phyloP scores from a whole-genome alignment of 2,329 filamentous ascomycete species.

The Rugonectria rugulosa region DNA sequence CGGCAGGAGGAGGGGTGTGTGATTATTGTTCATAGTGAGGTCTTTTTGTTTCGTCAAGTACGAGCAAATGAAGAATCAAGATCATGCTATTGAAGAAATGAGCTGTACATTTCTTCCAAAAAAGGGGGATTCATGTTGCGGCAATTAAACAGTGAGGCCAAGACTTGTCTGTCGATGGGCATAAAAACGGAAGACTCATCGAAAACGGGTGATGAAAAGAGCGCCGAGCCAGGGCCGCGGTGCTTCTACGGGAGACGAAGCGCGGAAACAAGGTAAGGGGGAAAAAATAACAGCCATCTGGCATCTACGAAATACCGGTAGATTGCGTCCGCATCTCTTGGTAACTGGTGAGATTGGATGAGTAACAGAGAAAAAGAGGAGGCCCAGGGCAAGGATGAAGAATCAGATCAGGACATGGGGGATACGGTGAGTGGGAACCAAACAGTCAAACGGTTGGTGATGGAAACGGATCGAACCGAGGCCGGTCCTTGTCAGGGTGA shows the following conservation, averaged over 20 bases:
- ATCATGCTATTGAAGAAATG: conserved; percentile 3
- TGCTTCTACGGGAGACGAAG: conserved; percentile 23
- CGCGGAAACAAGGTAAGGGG: too few species aligned
- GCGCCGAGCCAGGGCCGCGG: conserved; percentile 22
- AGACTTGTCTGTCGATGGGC: neutral
- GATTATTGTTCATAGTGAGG: conserved; percentile 9
- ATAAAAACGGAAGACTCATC: neutral
- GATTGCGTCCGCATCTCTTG: too few species aligned
- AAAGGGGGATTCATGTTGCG: neutral
- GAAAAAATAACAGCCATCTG: too few species aligned
- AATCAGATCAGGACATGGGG: conserved; percentile 11
- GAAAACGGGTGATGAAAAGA: neutral
- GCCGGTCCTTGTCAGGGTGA: neutral
- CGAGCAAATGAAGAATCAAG: neutral
- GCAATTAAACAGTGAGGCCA: neutral
- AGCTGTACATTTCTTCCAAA: neutral
- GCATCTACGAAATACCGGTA: too few species aligned
- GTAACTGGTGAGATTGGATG: neutral
- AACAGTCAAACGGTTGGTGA: too few species aligned
- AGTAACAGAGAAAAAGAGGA: neutral
- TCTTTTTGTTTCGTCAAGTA: conserved; percentile 16
- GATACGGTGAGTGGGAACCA: too few species aligned
- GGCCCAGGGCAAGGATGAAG: neutral
- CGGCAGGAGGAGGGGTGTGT: neutral
- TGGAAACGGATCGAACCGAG: conserved; percentile 10